phyloP scores from a whole-genome alignment of 1,139 yeast genomes.

The Scheffersomyces cryptocercus region DNA sequence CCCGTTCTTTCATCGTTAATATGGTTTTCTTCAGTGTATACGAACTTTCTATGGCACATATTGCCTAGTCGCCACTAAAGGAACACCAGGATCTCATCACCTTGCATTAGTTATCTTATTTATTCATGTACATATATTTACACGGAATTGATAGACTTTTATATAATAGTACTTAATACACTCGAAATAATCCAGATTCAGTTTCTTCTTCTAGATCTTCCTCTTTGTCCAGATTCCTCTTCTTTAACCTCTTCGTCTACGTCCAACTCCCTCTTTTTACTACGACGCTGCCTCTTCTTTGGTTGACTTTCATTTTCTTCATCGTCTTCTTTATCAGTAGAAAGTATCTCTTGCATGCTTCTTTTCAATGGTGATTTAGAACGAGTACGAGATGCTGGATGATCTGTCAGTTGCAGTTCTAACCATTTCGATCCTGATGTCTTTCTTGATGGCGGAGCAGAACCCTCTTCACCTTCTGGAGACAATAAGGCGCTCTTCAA shows the following conservation, averaged over 20 bases:
- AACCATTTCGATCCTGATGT: conserved; percentile 8
- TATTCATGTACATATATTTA: conserved; percentile 1
- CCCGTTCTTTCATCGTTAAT: conserved; percentile 71
- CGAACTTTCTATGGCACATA: conserved; percentile 62
- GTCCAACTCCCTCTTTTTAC: conserved; percentile 3
- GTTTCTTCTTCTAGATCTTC: conserved; percentile 13
- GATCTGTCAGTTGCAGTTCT: conserved; percentile 16
- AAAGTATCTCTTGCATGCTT: conserved; percentile 28
- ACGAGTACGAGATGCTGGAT: conserved; percentile 42
- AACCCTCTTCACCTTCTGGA: conserved; percentile 1
- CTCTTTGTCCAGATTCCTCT: conserved; percentile 9
- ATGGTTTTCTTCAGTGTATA: conserved; percentile 74
- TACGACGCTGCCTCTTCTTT: conserved; percentile 13
- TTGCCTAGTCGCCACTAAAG: conserved; percentile 23
- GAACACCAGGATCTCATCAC: background rate
- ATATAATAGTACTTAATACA: background rate
- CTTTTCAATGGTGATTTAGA: conserved; percentile 46
- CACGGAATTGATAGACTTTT: background rate
- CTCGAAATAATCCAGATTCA: background rate
- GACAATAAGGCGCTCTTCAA: conserved; percentile 6
- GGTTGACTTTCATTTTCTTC: conserved; percentile 18
- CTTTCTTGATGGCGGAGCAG: conserved; percentile 4
- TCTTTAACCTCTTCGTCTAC: conserved; percentile 7
- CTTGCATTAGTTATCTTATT: conserved; percentile 1
- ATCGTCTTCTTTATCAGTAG: conserved; percentile 14